phyloP scores from a whole-genome alignment of 495 filamentous ascomycete genomes.

The Hypoxylon subgilvum region DNA sequence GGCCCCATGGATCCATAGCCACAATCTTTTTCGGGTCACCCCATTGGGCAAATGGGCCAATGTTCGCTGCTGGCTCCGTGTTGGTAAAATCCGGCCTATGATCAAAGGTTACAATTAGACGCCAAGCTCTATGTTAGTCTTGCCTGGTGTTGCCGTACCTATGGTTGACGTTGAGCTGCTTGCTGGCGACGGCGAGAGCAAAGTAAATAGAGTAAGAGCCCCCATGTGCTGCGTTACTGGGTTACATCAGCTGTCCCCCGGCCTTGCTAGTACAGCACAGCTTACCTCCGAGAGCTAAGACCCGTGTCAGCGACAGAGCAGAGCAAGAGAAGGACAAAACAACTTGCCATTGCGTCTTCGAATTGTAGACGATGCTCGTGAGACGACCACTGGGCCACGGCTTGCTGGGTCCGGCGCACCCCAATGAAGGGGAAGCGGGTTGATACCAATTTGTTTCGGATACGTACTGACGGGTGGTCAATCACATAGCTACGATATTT shows the following conservation, averaged over 20 bases:
- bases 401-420: conserved; percentile 73
- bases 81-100: conserved; percentile 87
- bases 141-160: conserved; percentile 47
- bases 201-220: conserved; percentile 98
- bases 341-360: conserved; percentile 82
- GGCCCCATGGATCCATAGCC: conserved; percentile 94
- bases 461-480: conserved; percentile 74
- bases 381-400: conserved; percentile 91
- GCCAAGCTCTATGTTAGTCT: not conserved
- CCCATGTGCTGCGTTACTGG: conserved; percentile 70
- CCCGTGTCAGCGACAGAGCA: conserved; percentile 11
- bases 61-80: conserved; percentile 85
- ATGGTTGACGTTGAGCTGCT: conserved; percentile 83
- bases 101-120: conserved; percentile 16
- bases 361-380: conserved; percentile 74
- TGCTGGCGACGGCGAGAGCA: conserved; percentile 89
- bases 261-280: not conserved
- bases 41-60: conserved; percentile 91
- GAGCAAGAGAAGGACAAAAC: not conserved
- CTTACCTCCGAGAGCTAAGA: conserved; percentile 57
- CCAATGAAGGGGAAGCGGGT: conserved; percentile 88
- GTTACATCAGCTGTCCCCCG: conserved; percentile 10
- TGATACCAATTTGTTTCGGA: conserved; percentile 90
- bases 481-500: conserved; percentile 9
- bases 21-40: conserved; percentile 92